Conservation (phyloP, 768 basidiomycete genomes). For the Termitomyces sp. region DNA sequence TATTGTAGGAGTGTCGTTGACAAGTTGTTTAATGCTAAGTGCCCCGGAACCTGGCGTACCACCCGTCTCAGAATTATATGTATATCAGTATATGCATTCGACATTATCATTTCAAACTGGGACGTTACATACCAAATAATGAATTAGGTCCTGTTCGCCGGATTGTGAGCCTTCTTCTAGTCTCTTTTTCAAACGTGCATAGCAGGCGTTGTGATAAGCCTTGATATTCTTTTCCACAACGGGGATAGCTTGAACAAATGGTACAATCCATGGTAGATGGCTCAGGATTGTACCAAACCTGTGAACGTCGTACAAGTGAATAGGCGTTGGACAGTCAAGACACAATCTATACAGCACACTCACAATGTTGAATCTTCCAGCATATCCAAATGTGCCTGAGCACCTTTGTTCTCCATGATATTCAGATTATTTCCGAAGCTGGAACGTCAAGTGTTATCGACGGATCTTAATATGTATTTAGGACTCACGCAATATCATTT, state of each 20-base stretch:
- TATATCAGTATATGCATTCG: background rate
- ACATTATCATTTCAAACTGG: too few relatives aligned
- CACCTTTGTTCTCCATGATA: slow-evolving; percentile 8
- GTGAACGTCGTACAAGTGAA: background rate
- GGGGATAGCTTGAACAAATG: slow-evolving; percentile 8
- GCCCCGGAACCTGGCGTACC: background rate
- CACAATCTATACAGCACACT: background rate
- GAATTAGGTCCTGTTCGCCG: slow-evolving; percentile 12
- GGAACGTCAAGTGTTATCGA: background rate
- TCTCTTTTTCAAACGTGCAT: slow-evolving; percentile 49
- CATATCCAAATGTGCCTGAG: background rate
- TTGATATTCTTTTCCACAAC: slow-evolving; percentile 1
- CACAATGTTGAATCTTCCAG: slow-evolving; percentile 4
- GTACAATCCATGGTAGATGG: slow-evolving; percentile 9
- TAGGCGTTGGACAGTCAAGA: background rate
- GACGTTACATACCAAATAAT: slow-evolving; percentile 12
- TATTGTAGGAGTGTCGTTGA: slow-evolving; percentile 11
- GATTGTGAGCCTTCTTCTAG: slow-evolving; percentile 37
- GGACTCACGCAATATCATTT: slow-evolving; percentile 30
- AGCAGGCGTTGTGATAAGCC: slow-evolving; percentile 29
- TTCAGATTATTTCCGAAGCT: slow-evolving; percentile 23
- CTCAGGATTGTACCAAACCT: background rate
- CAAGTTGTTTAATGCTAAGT: slow-evolving; percentile 10
- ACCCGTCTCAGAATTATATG: background rate
- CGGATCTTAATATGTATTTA: background rate